Evolutionary conservation across 306 rosid species (phyloP).

Genomic region (Cucumis melo): DNA sequence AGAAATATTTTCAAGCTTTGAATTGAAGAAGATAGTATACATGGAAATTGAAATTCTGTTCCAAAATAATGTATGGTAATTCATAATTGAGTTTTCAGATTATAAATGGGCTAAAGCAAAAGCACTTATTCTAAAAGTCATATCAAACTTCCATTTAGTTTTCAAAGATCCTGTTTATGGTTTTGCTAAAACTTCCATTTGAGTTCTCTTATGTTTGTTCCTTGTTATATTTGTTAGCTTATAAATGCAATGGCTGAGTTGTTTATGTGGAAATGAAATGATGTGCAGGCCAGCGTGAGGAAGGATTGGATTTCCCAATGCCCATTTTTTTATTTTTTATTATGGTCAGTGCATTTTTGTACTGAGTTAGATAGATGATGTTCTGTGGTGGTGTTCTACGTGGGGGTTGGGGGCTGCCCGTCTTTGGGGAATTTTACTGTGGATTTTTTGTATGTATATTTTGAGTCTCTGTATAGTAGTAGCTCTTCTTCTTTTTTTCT

Average conservation of each 20-base stretch:
- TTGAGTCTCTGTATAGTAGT: constrained; percentile 8
- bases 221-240: neutral
- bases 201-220: neutral
- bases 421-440: constrained; percentile 14
- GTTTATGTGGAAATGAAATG: constrained; percentile 10
- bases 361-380: constrained; percentile 30
- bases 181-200: neutral
- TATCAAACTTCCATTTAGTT: neutral
- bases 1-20: neutral
- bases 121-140: neutral
- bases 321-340: constrained; percentile 68
- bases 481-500: neutral
- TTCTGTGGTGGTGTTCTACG: constrained; percentile 20
- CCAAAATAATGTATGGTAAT: neutral
- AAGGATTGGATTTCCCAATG: constrained; percentile 25
- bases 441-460: constrained; percentile 10
- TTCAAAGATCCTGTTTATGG: neutral
- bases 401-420: constrained; percentile 14
- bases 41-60: neutral
- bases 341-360: constrained; percentile 35
- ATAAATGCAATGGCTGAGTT: constrained; percentile 7
- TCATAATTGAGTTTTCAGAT: neutral
- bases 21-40: neutral
- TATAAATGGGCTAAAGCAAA: neutral
- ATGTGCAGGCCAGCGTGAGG: constrained; percentile 68